A percentile compares a stretch with the other conserved stretches of the same genome.
These are phyloP conservation scores for Calonectria crousiana DNA, from an alignment of 2,329 filamentous ascomycete genomes.

Conservation along the genomic window DNA sequence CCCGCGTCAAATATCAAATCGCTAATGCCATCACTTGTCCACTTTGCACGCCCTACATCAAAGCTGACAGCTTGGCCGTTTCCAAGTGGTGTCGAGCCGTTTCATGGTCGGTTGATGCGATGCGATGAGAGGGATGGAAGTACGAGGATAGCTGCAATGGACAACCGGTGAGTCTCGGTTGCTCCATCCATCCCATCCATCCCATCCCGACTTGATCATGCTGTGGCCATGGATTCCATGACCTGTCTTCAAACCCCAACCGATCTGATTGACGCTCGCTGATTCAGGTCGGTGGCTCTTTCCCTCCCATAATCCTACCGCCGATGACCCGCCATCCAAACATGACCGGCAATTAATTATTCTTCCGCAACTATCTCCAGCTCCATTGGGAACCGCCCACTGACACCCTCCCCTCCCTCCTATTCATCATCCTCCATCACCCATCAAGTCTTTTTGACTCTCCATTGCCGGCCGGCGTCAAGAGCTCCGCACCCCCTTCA, in stretches of 20 bases:
- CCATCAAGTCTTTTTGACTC: constrained; percentile 7
- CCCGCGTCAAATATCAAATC: constrained; percentile 31
- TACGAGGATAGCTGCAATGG: constrained; percentile 14
- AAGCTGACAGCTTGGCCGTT: constrained; percentile 20
- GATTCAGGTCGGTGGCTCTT: constrained; percentile 11
- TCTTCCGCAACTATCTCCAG: constrained; percentile 12
- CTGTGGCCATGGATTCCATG: constrained; percentile 13
- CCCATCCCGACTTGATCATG: neutral
- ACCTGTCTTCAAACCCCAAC: neutral
- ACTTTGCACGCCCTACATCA: constrained; percentile 19
- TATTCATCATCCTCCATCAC: constrained; percentile 14
- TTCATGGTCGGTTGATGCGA: constrained; percentile 18
- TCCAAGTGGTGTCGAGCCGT: constrained; percentile 24
- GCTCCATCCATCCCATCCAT: constrained; percentile 7
- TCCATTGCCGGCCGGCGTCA: constrained; percentile 21
- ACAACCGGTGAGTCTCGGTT: constrained; percentile 19
- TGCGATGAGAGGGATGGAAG: neutral
- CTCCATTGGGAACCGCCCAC: constrained; percentile 16
- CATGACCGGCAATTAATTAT: constrained; percentile 14
- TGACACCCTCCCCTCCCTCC: constrained; percentile 7
- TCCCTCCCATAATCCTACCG: neutral
- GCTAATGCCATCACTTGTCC: constrained; percentile 21
- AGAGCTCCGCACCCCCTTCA: constrained; percentile 17
- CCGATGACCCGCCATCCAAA: neutral
- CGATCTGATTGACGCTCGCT: constrained; percentile 12